Conservation (phyloP, 2,329 filamentous ascomycete species). For the Blastomyces gilchristii region DNA sequence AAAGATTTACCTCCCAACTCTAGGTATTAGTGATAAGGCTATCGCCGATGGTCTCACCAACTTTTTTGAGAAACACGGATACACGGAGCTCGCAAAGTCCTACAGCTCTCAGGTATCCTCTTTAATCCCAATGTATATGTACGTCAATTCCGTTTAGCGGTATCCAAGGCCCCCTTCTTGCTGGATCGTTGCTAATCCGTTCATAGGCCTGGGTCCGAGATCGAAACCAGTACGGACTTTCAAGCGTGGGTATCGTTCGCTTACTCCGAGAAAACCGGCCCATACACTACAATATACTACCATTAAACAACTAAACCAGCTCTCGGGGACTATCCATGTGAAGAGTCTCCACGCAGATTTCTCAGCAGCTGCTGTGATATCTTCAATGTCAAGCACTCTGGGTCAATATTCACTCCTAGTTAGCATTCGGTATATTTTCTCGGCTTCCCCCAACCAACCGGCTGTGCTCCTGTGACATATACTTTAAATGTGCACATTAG, state of each 20-base stretch:
- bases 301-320: not conserved
- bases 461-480: not conserved
- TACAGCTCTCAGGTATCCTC: not conserved
- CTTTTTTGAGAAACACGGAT: slow-evolving; percentile 1
- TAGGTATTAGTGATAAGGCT: not conserved
- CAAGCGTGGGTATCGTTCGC: slow-evolving; percentile 1
- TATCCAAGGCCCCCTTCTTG: not conserved
- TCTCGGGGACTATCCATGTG: not conserved
- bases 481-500: not conserved
- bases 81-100: not conserved
- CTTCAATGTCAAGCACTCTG: not conserved
- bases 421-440: not conserved
- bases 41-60: slow-evolving; percentile 1
- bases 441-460: not conserved
- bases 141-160: not conserved
- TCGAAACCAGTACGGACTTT: not conserved
- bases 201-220: not conserved
- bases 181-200: not conserved
- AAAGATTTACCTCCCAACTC: slow-evolving; percentile 1
- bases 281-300: slow-evolving; percentile 4
- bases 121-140: not conserved
- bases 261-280: slow-evolving; percentile 3
- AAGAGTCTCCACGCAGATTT: not conserved
- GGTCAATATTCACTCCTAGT: not conserved
- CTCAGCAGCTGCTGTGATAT: not conserved